Evolutionary conservation across 768 basidiomycete species (phyloP), one percentile per base, ranked within the genome.

Genomic region (Russula earlei): DNA sequence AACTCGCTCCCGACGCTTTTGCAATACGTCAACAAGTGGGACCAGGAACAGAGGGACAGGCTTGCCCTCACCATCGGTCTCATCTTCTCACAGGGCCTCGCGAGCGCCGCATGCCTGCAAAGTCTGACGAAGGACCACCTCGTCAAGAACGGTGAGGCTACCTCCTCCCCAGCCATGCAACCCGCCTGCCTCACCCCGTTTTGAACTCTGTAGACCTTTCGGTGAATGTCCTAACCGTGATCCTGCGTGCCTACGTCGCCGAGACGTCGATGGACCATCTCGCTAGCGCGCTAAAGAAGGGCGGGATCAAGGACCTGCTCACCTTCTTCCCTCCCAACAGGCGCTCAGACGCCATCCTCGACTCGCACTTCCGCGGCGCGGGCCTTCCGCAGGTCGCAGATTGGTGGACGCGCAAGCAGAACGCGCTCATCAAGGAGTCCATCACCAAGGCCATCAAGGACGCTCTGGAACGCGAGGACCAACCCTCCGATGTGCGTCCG

Each of bases 391-490:
- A 84, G 63, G 81, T 97, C 41, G 85, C 88, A 2, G 95, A 98
- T 15, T 97, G 91, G 91, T 97, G 88, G 79, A 82, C 83, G 44
- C 96, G 94, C 78, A 85, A 84, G 68, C 90, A 92, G 67, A 83
- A 84, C 57, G 84, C 83, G 53, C 81, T 84, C 55, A 81, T 89
- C 62, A 92, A 87, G 69, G 89, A 93, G 55, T 75, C 77, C 42
- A 79, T 94, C 60, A 71, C 85, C 64, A 77, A 75, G 63, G 81
- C 83, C 22, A 75, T 91, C 52, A 82, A 79, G 54, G 84, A 84
- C 56, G 75, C 86, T 67, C 80, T 82, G 53, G 84, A 84, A 63
- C 79, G 76, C 42, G 84, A 81, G 47, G 89, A 91, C 52, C 62
- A 82, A 31, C 69, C 76, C 20, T 85, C 87, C 36, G 80, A 82